Base-by-base conservation (phyloP, 768 basidiomycete genomes). In the Pisolithus tinctorius region DNA sequence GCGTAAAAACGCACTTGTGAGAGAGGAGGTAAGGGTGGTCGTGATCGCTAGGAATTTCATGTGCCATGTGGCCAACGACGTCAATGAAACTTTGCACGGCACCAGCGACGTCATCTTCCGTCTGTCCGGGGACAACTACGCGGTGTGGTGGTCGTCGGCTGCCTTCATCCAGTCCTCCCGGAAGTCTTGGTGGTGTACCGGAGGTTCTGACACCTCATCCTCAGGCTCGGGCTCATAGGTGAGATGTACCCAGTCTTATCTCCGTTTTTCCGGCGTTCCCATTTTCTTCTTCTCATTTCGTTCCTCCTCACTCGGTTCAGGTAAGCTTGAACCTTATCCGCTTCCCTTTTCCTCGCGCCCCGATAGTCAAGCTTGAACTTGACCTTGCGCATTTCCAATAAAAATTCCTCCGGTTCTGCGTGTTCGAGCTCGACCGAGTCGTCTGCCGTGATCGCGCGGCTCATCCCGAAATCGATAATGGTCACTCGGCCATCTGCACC, bases 401-500 rank as follows among this genome's bases (percentile, higher is more conserved):
- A 63, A 30, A 83, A 67, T 17, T 81, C 75, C 1, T 63, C 69
- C 4, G 63, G 62, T 16, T 67, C 68, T 2, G 75, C 74, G 10
- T 55, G 58, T 20, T 56, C 55, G 14, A 83, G 63, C 14, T 63
- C 62, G 4, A 77, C 49, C 0, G 63, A 60, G 4, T 66, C 30
- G 25, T 69, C 64, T 17, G 70, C 64, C 23, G 53, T 53, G 2
- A 54, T 48, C 7, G 67, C 66, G 37, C 64, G 60, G 52, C 72
- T 73, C 42, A 68, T 63, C 39, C 78, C 73, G 61, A 83, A 82
- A 62, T 83, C 76, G 56, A 79, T 75, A 46, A 84, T 66, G 41
- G 71, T 78, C 26, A 83, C 74, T 37, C 68, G 69, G 45, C 73
- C 76, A 57, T 82, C 78, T 1, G 70, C 78, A 3, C 75, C 74